A percentile compares a stretch with the other conserved stretches of the same genome.
Conservation (phyloP, 1,139 yeast species). For the Candida neerlandica region DNA sequence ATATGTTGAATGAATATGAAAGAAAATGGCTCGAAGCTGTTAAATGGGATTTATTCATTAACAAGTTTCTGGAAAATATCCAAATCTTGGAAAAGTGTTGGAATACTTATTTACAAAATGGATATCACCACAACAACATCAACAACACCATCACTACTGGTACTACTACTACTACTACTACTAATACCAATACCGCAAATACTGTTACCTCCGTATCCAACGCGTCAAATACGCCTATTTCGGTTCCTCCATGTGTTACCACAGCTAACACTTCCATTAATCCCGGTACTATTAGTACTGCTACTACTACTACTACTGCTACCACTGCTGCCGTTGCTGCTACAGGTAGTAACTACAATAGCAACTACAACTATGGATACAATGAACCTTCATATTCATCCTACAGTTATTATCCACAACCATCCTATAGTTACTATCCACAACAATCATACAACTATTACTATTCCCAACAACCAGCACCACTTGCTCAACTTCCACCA, state of each 20-base stretch:
- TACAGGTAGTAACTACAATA: background rate
- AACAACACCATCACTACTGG: conserved; percentile 32
- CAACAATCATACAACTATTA: conserved; percentile 2
- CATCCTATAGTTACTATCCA: conserved; percentile 2
- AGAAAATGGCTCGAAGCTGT: conserved; percentile 66
- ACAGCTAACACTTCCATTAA: background rate
- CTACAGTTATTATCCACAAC: conserved; percentile 1
- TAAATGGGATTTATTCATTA: conserved; percentile 53
- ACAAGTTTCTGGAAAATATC: conserved; percentile 43
- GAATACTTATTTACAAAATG: conserved; percentile 33
- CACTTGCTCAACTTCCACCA: background rate
- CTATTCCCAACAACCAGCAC: conserved; percentile 1
- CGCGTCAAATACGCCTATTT: background rate
- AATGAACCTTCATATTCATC: conserved; percentile 1
- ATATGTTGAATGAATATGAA: conserved; percentile 66
- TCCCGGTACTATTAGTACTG: no score
- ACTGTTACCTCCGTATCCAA: background rate
- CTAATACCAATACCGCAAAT: conserved; percentile 2
- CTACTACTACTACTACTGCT: background rate
- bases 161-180: conserved; percentile 9
- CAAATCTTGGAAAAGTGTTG: conserved; percentile 50
- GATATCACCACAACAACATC: conserved; percentile 33
- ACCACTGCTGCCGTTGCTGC: background rate
- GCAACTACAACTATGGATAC: conserved; percentile 1
- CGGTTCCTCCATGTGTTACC: background rate